phyloP scores from a whole-genome alignment of 345 rosid genomes.

The Anacardium occidentale region DNA sequence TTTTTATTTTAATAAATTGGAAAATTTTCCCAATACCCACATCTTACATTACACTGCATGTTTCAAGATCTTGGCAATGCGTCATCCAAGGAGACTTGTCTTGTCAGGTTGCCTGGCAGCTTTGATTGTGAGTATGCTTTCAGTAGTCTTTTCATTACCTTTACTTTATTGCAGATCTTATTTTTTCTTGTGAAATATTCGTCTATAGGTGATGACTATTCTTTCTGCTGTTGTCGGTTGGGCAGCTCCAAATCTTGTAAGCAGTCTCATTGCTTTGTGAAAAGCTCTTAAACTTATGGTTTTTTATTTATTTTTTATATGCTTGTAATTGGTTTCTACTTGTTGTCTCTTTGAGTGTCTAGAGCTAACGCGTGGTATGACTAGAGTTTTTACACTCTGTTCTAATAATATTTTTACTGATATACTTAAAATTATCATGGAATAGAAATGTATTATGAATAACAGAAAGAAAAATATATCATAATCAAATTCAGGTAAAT shows the following conservation, averaged over 20 bases:
- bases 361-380: not conserved
- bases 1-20: not conserved
- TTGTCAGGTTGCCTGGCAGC: slow-evolving; percentile 83
- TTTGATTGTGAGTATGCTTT: slow-evolving; percentile 52
- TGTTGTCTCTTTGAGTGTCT: not conserved
- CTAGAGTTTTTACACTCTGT: not conserved
- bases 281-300: slow-evolving; percentile 9
- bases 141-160: not conserved
- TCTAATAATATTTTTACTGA: not conserved
- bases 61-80: slow-evolving; percentile 93
- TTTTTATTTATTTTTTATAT: not conserved
- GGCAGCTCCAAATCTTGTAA: slow-evolving; percentile 96
- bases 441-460: slow-evolving; percentile 3
- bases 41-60: slow-evolving; percentile 20
- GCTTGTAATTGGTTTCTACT: not conserved
- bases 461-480: not conserved
- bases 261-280: slow-evolving; percentile 22
- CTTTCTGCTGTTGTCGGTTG: slow-evolving; percentile 81
- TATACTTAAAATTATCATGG: not conserved
- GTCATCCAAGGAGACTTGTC: slow-evolving; percentile 93
- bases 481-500: not conserved
- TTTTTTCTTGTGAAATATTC: slow-evolving; percentile 5
- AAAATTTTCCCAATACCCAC: not conserved
- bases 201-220: slow-evolving; percentile 78
- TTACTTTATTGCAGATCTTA: slow-evolving; percentile 12